Conservation (phyloP, 75 land plant genomes). For the Selaginella moellendorffii region DNA sequence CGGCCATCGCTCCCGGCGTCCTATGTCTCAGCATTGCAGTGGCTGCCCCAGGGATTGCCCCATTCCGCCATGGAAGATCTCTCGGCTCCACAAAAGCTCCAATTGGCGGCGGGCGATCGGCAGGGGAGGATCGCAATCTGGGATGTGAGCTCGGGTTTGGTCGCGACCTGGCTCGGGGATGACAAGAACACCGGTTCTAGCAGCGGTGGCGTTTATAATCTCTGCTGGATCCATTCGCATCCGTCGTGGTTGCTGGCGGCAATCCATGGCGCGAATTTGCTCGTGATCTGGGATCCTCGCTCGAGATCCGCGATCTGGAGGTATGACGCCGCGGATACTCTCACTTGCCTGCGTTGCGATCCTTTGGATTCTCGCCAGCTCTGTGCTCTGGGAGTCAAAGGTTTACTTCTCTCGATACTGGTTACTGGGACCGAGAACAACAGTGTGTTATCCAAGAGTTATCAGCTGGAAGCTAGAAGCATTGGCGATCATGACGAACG, state of each 20-base stretch:
- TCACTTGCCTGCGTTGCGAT: slow-evolving; percentile 68
- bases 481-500: slow-evolving; percentile 7
- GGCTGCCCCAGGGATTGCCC: slow-evolving; percentile 59
- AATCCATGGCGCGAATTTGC: slow-evolving; percentile 46
- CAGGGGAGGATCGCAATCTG: slow-evolving; percentile 79
- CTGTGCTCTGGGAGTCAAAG: slow-evolving; percentile 48
- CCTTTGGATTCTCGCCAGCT: slow-evolving; percentile 72
- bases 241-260: slow-evolving; percentile 51
- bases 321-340: slow-evolving; percentile 54
- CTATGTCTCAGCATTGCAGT: slow-evolving; percentile 73
- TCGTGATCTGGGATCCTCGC: slow-evolving; percentile 45
- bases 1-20: slow-evolving; percentile 45
- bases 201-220: slow-evolving; percentile 56
- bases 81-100: slow-evolving; percentile 38
- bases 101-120: slow-evolving; percentile 83
- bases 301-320: slow-evolving; percentile 51
- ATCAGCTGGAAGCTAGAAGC: slow-evolving; percentile 35
- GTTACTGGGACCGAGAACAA: slow-evolving; percentile 28
- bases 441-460: slow-evolving; percentile 35
- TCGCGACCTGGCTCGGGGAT: slow-evolving; percentile 20
- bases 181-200: slow-evolving; percentile 18
- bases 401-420: slow-evolving; percentile 50
- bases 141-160: slow-evolving; percentile 42
- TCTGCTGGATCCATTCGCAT: slow-evolving; percentile 56
- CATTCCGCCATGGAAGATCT: slow-evolving; percentile 37